These are phyloP conservation scores for Nicotiana otophora DNA, from an alignment of 257 asterid genomes.

Conservation along the genomic window DNA sequence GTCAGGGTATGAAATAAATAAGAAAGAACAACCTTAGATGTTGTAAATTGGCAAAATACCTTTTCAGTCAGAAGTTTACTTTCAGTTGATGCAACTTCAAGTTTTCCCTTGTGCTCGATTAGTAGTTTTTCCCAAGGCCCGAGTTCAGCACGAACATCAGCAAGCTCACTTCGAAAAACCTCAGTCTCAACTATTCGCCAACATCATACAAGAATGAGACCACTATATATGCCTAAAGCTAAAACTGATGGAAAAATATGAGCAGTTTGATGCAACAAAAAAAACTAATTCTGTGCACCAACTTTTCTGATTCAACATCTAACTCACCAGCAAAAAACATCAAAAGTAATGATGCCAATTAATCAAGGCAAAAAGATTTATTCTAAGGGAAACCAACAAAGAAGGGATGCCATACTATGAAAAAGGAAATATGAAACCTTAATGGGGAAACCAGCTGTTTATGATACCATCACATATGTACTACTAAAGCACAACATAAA, in stretches of 20 bases:
- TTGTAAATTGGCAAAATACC: conserved; percentile 29
- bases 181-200: conserved; percentile 73
- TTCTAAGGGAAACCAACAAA: neutral
- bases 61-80: conserved; percentile 63
- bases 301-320: neutral
- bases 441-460: neutral
- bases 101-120: conserved; percentile 80
- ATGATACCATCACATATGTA: neutral
- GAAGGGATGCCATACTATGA: neutral
- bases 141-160: conserved; percentile 73
- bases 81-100: conserved; percentile 83
- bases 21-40: neutral
- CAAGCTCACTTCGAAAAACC: conserved; percentile 67
- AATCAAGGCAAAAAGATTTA: neutral
- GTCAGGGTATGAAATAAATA: neutral
- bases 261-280: neutral
- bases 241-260: neutral
- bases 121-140: conserved; percentile 96
- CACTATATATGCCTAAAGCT: neutral
- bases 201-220: conserved; percentile 9
- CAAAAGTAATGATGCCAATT: neutral
- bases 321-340: neutral
- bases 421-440: neutral
- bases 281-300: neutral
- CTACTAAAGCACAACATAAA: neutral